A percentile compares a stretch with the other conserved stretches of the same genome.
Conservation (phyloP, 164 flowering plant species). For the Vitis rupestris region DNA sequence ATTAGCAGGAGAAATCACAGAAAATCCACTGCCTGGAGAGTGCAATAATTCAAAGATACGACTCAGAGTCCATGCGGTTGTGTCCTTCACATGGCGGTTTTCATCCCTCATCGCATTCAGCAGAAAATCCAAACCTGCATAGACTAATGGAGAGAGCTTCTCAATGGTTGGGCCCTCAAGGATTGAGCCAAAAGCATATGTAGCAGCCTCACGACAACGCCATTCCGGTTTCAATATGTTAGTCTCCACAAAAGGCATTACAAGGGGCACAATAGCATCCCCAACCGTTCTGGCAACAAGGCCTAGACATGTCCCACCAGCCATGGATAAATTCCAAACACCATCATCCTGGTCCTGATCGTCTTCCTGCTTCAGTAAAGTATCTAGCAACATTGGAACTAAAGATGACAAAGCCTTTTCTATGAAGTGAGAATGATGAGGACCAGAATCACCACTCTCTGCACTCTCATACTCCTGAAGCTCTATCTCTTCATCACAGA, state of each 20-base stretch:
- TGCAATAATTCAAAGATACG: slow-evolving; percentile 79
- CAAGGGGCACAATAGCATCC: slow-evolving; percentile 67
- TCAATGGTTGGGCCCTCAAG: slow-evolving; percentile 75
- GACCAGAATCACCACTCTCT: slow-evolving; percentile 45
- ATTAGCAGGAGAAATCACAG: slow-evolving; percentile 56
- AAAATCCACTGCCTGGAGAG: slow-evolving; percentile 50
- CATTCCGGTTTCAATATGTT: slow-evolving; percentile 70
- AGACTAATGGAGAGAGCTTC: slow-evolving; percentile 62
- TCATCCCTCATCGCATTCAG: slow-evolving; percentile 66
- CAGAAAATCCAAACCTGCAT: slow-evolving; percentile 58
- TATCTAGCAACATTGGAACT: slow-evolving; percentile 75
- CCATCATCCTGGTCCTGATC: slow-evolving; percentile 83
- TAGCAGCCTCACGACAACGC: slow-evolving; percentile 79
- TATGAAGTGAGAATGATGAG: slow-evolving; percentile 57
- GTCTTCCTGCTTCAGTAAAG: slow-evolving; percentile 79
- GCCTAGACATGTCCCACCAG: slow-evolving; percentile 83
- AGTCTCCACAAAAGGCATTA: slow-evolving; percentile 77
- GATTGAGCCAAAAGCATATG: slow-evolving; percentile 82
- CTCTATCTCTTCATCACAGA: slow-evolving; percentile 83
- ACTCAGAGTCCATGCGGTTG: slow-evolving; percentile 84
- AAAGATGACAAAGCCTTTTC: slow-evolving; percentile 66
- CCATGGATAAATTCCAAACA: slow-evolving; percentile 83
- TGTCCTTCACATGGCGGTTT: slow-evolving; percentile 74
- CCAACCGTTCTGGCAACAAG: slow-evolving; percentile 83
- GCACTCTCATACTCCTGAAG: slow-evolving; percentile 52